These are phyloP conservation scores for Paraurostyla sp. DNA, from an alignment of 73 alveolate species.

Conservation along the genomic window DNA sequence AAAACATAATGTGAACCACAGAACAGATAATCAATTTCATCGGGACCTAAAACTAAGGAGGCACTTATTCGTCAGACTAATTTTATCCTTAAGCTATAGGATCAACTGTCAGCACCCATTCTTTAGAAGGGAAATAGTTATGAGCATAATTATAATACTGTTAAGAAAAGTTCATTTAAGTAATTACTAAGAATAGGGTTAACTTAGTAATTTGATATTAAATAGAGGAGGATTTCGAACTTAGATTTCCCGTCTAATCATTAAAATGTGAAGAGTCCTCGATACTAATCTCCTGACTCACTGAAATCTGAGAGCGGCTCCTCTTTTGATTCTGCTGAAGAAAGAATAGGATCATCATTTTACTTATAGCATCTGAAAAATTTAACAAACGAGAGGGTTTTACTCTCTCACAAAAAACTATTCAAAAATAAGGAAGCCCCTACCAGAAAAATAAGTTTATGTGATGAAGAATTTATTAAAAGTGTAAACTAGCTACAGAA, in stretches of 20 bases:
- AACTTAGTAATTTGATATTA: not conserved
- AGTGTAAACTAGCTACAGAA: not conserved
- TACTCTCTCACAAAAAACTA: not conserved
- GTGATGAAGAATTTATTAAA: not conserved
- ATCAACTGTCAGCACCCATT: no score
- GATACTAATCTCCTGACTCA: conserved; percentile 6
- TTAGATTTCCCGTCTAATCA: conserved; percentile 1
- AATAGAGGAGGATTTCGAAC: not conserved
- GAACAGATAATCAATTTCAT: no score
- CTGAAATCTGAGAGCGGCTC: conserved; percentile 26
- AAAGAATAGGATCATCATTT: not conserved
- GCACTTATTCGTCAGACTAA: no score
- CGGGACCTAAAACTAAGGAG: no score
- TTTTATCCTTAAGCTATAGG: no score
- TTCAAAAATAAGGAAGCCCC: not conserved
- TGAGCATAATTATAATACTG: no score
- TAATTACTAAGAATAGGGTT: not conserved
- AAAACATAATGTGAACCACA: not conserved
- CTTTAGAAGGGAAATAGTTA: no score
- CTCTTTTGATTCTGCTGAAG: not conserved
- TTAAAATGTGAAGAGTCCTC: not conserved
- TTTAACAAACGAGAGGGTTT: not conserved
- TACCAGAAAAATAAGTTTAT: not conserved
- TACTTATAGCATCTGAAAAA: not conserved
- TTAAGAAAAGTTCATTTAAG: not conserved